phyloP scores from a whole-genome alignment of 768 basidiomycete species.

The Chalciporus chontae region DNA sequence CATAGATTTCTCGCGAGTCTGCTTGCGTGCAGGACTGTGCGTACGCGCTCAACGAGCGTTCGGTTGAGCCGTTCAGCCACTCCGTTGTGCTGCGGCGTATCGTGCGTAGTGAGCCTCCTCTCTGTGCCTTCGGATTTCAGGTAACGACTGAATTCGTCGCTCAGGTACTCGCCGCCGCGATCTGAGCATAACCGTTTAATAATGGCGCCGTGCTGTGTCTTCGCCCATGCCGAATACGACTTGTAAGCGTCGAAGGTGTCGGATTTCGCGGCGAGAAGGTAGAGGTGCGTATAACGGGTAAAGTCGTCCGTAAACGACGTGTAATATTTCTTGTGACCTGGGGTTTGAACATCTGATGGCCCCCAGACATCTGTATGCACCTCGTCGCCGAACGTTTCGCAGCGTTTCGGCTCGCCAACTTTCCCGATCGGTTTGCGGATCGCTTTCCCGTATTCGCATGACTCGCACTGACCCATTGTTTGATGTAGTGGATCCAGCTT shows the following conservation, averaged over 20 bases:
- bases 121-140: not conserved
- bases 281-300: not conserved
- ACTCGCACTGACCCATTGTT: slow-evolving; percentile 9
- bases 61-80: slow-evolving; percentile 25
- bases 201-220: not conserved
- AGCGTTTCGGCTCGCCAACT: not conserved
- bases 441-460: slow-evolving; percentile 11
- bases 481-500: not conserved
- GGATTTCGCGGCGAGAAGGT: slow-evolving; percentile 2
- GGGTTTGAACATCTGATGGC: not conserved
- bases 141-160: slow-evolving; percentile 3
- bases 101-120: not conserved
- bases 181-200: slow-evolving; percentile 8
- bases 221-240: not conserved
- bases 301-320: slow-evolving; percentile 9
- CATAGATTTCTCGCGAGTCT: slow-evolving; percentile 18
- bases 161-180: slow-evolving; percentile 32
- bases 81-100: slow-evolving; percentile 27
- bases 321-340: slow-evolving; percentile 5
- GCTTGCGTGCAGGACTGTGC: slow-evolving; percentile 14
- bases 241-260: slow-evolving; percentile 7
- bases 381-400: slow-evolving; percentile 2
- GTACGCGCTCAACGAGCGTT: slow-evolving; percentile 13
- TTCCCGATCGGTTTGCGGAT: slow-evolving; percentile 7
- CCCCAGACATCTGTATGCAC: slow-evolving; percentile 13